phyloP scores from a whole-genome alignment of 345 rosid genomes.

The Ricinus communis region DNA sequence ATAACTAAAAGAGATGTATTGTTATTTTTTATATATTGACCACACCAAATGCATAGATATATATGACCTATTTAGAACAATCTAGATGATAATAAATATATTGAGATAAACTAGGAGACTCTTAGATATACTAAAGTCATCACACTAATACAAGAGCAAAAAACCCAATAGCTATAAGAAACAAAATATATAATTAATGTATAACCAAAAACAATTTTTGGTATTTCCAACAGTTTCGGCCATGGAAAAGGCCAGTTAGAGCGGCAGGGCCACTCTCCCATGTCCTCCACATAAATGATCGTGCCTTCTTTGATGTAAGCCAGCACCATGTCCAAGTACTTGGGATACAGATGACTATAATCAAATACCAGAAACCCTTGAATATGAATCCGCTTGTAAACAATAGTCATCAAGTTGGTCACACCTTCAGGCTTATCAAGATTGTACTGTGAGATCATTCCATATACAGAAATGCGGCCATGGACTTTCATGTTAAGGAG shows the following conservation, averaged over 20 bases:
- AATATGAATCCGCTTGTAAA: neutral
- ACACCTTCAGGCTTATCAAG: conserved; percentile 35
- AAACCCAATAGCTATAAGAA: too few relatives aligned
- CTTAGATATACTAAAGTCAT: too few relatives aligned
- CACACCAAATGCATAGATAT: too few relatives aligned
- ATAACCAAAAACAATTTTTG: too few relatives aligned
- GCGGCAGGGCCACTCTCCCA: conserved; percentile 16
- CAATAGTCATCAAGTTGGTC: conserved; percentile 4
- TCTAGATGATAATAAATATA: too few relatives aligned
- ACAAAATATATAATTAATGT: too few relatives aligned
- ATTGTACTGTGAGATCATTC: conserved; percentile 64
- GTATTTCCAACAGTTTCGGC: conserved; percentile 8
- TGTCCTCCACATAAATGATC: conserved; percentile 13
- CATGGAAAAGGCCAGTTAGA: conserved; percentile 17
- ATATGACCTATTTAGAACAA: too few relatives aligned
- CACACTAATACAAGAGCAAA: too few relatives aligned
- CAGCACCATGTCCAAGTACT: conserved; percentile 18
- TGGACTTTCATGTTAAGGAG: conserved; percentile 47
- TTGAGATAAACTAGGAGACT: too few relatives aligned
- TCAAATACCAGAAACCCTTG: neutral
- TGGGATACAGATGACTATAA: neutral
- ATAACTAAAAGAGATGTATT: too few relatives aligned
- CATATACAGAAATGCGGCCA: conserved; percentile 49
- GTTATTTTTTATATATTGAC: too few relatives aligned
- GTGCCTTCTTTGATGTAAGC: conserved; percentile 13